Evolutionary conservation across 768 basidiomycete species (phyloP).

Genomic region (Lactarius tabidus): DNA sequence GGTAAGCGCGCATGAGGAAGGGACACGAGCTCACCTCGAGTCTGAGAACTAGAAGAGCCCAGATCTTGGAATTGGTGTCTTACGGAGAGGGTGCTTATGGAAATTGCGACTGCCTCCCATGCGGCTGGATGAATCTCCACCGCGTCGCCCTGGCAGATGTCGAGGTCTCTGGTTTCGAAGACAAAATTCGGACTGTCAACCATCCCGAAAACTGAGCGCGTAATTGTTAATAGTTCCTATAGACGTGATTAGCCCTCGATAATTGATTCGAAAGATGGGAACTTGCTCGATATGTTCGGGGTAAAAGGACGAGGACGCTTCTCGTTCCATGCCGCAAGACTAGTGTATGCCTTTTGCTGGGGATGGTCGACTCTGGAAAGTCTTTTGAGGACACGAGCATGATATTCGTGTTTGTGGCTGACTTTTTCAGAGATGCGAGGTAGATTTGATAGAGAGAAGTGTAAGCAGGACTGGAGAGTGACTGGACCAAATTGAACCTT

Average conservation of each 20-base stretch:
- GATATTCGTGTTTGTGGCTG: neutral
- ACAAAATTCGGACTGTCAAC: neutral
- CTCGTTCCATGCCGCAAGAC: slow-evolving; percentile 6
- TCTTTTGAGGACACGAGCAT: slow-evolving; percentile 17
- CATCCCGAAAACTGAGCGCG: neutral
- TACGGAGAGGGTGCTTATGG: slow-evolving; percentile 10
- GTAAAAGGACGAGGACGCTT: slow-evolving; percentile 16
- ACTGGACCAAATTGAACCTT: neutral
- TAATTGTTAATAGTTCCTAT: slow-evolving; percentile 10
- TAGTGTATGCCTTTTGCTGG: neutral
- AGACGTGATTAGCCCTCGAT: neutral
- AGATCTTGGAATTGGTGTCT: neutral
- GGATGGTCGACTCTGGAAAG: slow-evolving; percentile 8
- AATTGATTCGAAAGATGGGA: neutral
- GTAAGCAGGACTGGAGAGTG: neutral
- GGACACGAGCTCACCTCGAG: slow-evolving; percentile 1
- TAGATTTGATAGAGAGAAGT: neutral
- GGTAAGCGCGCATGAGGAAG: neutral
- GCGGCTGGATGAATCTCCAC: slow-evolving; percentile 18
- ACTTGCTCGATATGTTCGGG: slow-evolving; percentile 9
- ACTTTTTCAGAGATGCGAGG: neutral
- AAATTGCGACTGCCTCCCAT: slow-evolving; percentile 18
- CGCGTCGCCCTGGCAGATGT: slow-evolving; percentile 15
- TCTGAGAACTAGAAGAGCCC: neutral
- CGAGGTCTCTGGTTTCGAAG: slow-evolving; percentile 21